Percentiles rank a stretch among this genome's conserved stretches.
Conservation (phyloP, 192 early-diverging fungal species). For the Coemansia sp. region DNA sequence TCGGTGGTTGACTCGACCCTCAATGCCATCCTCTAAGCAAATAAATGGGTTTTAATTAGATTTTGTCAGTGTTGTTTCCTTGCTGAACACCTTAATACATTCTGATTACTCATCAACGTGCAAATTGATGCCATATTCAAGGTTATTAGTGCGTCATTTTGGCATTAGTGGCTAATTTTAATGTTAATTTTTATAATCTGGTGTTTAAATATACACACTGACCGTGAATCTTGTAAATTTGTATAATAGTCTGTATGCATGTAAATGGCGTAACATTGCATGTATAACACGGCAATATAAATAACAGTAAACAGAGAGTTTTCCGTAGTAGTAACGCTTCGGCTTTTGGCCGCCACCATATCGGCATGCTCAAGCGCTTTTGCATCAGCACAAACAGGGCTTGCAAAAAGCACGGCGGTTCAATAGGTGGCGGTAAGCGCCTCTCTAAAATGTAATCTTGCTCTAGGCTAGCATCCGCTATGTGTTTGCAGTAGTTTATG, state of each 20-base stretch:
- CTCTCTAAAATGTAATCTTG: neutral
- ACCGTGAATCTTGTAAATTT: too few relatives aligned
- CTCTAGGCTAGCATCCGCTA: neutral
- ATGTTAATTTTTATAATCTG: neutral
- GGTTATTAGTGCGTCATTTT: too few relatives aligned
- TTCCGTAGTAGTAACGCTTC: neutral
- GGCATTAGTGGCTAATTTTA: neutral
- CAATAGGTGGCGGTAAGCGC: conserved; percentile 1
- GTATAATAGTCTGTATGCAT: too few relatives aligned
- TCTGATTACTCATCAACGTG: too few relatives aligned
- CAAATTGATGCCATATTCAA: too few relatives aligned
- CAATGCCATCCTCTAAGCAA: conserved; percentile 31
- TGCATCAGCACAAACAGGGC: neutral
- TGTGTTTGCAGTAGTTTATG: neutral
- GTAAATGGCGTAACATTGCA: too few relatives aligned
- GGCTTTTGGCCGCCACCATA: neutral
- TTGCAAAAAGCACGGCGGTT: neutral
- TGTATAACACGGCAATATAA: too few relatives aligned
- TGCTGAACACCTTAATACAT: too few relatives aligned
- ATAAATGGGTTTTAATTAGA: too few relatives aligned
- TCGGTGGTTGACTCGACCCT: conserved; percentile 46
- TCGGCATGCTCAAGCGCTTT: neutral
- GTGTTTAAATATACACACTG: too few relatives aligned
- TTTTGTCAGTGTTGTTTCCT: too few relatives aligned
- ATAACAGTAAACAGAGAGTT: too few relatives aligned